Base-by-base conservation (phyloP, 2,329 filamentous ascomycete species). In the Penicillium janthinellum region DNA sequence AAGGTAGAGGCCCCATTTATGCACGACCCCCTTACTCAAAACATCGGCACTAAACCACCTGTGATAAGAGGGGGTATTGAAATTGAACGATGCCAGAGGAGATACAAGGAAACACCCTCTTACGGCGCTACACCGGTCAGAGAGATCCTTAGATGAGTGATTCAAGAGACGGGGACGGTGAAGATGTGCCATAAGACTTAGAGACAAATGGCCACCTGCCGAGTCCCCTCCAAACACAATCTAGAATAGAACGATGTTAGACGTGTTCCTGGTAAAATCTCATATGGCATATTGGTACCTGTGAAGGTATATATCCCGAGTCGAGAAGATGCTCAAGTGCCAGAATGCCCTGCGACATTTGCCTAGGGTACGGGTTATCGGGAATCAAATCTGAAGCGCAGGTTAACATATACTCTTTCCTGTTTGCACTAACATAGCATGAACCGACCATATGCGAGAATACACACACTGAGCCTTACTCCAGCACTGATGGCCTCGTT, bases 111-210 rank as follows among this genome's bases (percentile, higher is more conserved):
- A 66, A 35, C 56, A 58, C 20, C 56, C 56, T 58, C 22, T 58
- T 22, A 58, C 8, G 5, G 20, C 22, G 4, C 48, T 34, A 14
- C 14, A 28, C 10, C 11, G 39, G 17, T 31, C 28, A 7, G 41
- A 54, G 17, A 37, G 17, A 49, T 38, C 6, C 20, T 39, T 31
- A 14, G 20, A 10, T 4, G 12, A 39, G 81, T 73, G 8, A 78
- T 35, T 4, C 75, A 76, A 68, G 84, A 81, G 44, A 84, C 75
- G 60, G 78, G 76, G 17, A 28, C 14, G 42, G 17, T 45, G 42
- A 45, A 45, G 42, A 45, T 45, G 42, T 25, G 83, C 78, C 15
- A 84, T 72, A 1, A 70, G 41, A 15, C 39, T 49, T 38, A 70
- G 48, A 3, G 65, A 63, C 2, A 70, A 54, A 54, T 68, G 66